Evolutionary conservation across 2,329 filamentous ascomycete genomes (phyloP).

Genomic region (Aspergillus unguis): DNA sequence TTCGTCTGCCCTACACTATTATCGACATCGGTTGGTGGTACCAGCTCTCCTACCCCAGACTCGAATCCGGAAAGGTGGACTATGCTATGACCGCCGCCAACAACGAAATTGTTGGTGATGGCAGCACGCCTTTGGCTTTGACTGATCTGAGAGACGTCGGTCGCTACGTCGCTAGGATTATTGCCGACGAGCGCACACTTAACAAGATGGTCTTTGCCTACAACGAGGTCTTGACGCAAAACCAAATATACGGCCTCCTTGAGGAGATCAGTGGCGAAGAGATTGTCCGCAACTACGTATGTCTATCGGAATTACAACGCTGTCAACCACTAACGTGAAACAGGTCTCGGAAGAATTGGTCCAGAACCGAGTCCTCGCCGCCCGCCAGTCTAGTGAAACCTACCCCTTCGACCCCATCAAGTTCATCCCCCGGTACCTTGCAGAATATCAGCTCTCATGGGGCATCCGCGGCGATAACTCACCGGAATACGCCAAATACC

Average conservation of each 20-base stretch:
- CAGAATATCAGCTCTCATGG: conserved; percentile 48
- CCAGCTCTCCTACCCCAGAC: conserved; percentile 46
- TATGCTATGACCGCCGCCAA: conserved; percentile 38
- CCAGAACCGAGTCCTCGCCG: conserved; percentile 32
- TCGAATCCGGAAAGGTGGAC: conserved; percentile 48
- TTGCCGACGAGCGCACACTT: conserved; percentile 52
- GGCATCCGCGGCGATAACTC: conserved; percentile 54
- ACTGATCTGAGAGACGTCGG: conserved; percentile 56
- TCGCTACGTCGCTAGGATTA: conserved; percentile 50
- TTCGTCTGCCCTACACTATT: conserved; percentile 54
- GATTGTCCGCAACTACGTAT: conserved; percentile 40
- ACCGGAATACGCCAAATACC: conserved; percentile 51
- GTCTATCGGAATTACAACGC: conserved; percentile 7
- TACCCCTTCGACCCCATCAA: conserved; percentile 38
- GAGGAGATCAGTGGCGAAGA: conserved; percentile 51
- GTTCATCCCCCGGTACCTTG: conserved; percentile 34
- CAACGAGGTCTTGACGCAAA: conserved; percentile 46
- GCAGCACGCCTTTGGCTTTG: conserved; percentile 43
- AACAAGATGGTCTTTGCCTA: conserved; percentile 53
- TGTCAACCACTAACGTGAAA: conserved; percentile 9
- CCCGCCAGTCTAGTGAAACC: conserved; percentile 34
- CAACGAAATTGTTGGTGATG: conserved; percentile 45
- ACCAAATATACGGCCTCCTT: conserved; percentile 46
- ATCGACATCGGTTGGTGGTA: conserved; percentile 61
- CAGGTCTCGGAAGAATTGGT: conserved; percentile 36